Percentiles rank a stretch among this genome's conserved stretches.
phyloP scores from a whole-genome alignment of 805 yeast species.

The Maudiozyma pseudohumilis region DNA sequence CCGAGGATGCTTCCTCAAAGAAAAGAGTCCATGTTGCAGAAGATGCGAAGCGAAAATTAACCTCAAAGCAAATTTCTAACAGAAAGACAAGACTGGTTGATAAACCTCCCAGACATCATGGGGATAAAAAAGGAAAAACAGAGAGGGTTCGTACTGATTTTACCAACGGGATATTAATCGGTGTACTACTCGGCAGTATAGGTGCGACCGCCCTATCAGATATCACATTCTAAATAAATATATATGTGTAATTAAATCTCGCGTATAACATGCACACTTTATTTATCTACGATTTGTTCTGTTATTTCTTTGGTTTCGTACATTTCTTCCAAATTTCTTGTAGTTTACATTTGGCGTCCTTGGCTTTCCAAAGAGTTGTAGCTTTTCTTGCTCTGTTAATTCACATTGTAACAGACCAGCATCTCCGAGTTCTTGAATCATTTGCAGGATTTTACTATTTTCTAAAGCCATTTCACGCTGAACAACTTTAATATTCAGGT shows the following conservation, averaged over 20 bases:
- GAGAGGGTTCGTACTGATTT: no score
- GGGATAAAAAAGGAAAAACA: no score
- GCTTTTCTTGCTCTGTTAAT: constrained; percentile 24
- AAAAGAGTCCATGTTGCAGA: no score
- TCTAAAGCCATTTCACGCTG: constrained; percentile 38
- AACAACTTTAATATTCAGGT: constrained; percentile 30
- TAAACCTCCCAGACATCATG: no score
- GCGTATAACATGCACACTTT: no score
- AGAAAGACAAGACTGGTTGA: no score
- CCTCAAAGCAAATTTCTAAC: no score
- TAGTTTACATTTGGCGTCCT: constrained; percentile 11
- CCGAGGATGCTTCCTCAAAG: no score
- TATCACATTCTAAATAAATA: no score
- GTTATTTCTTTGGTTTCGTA: constrained; percentile 4
- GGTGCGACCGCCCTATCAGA: neutral
- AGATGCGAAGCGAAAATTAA: no score
- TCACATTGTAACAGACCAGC: constrained; percentile 23
- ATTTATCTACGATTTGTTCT: constrained; percentile 1
- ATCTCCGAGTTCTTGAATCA: constrained; percentile 33
- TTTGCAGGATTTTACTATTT: constrained; percentile 32
- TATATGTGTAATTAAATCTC: no score
- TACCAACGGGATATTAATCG: constrained; percentile 2
- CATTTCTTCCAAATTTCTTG: constrained; percentile 7
- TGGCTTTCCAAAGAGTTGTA: constrained; percentile 21
- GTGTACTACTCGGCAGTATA: constrained; percentile 3